Percentiles rank a stretch among this genome's conserved stretches.
phyloP scores from a whole-genome alignment of 305 asterid genomes.

The Rubia tinctorum region DNA sequence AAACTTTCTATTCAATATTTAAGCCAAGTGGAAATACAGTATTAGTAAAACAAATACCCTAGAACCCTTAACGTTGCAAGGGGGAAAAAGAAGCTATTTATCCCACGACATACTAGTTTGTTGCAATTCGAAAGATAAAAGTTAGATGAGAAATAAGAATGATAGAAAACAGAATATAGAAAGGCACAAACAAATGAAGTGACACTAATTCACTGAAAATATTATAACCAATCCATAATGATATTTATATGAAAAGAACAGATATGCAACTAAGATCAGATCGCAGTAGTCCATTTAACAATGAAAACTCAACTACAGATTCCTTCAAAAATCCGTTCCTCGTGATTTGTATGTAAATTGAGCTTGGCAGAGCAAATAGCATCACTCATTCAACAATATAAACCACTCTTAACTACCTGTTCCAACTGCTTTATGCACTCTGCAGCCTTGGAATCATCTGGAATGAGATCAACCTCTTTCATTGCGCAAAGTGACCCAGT shows the following conservation, averaged over 20 bases:
- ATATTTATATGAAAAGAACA: background rate
- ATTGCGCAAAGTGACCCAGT: constrained; percentile 88
- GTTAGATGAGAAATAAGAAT: background rate
- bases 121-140: background rate
- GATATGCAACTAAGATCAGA: background rate
- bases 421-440: constrained; percentile 82
- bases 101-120: background rate
- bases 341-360: background rate
- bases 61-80: background rate
- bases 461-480: constrained; percentile 78
- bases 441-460: constrained; percentile 62
- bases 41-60: background rate
- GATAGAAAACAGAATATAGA: background rate
- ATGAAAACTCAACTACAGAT: background rate
- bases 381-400: constrained; percentile 11
- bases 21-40: no score
- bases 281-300: background rate
- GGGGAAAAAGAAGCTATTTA: background rate
- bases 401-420: constrained; percentile 49
- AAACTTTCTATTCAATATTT: background rate
- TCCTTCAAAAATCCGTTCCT: constrained; percentile 8
- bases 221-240: background rate
- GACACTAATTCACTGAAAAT: background rate
- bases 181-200: background rate
- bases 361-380: constrained; percentile 5